Evolutionary conservation across 352 stramenopile species (phyloP).

Genomic region (Pythium coloratum): DNA sequence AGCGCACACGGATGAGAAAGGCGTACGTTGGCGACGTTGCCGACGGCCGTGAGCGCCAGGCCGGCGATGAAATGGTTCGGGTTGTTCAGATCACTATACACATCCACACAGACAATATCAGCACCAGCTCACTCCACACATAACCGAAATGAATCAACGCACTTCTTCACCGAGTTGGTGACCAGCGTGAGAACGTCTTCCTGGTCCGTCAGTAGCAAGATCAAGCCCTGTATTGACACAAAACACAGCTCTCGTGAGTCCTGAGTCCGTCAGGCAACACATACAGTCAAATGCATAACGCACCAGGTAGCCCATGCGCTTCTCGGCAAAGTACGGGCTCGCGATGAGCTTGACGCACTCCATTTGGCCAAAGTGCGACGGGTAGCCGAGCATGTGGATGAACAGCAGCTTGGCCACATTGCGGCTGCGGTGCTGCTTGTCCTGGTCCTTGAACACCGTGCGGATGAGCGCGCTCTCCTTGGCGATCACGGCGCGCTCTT

Average conservation of each 20-base stretch:
- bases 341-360: constrained; percentile 99
- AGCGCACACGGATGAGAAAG: background rate
- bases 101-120: background rate
- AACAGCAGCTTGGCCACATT: constrained; percentile 99
- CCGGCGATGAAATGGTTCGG: constrained; percentile 95
- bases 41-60: constrained; percentile 96
- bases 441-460: constrained; percentile 98
- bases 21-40: constrained; percentile 95
- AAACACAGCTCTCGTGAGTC: background rate
- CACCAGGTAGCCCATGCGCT: constrained; percentile 98
- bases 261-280: background rate
- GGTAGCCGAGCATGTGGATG: constrained; percentile 99
- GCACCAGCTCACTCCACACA: constrained; percentile 9
- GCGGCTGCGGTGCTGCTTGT: constrained; percentile 96
- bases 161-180: constrained; percentile 99
- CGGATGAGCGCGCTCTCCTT: constrained; percentile 99
- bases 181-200: constrained; percentile 99
- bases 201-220: constrained; percentile 98
- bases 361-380: constrained; percentile 99
- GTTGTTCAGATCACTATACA: constrained; percentile 90
- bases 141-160: constrained; percentile 12
- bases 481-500: constrained; percentile 98
- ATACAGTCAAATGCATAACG: constrained; percentile 2
- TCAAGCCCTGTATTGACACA: constrained; percentile 72
- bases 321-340: constrained; percentile 98